phyloP scores from a whole-genome alignment of 2,329 filamentous ascomycete species.

The Aureobasidium sp. region DNA sequence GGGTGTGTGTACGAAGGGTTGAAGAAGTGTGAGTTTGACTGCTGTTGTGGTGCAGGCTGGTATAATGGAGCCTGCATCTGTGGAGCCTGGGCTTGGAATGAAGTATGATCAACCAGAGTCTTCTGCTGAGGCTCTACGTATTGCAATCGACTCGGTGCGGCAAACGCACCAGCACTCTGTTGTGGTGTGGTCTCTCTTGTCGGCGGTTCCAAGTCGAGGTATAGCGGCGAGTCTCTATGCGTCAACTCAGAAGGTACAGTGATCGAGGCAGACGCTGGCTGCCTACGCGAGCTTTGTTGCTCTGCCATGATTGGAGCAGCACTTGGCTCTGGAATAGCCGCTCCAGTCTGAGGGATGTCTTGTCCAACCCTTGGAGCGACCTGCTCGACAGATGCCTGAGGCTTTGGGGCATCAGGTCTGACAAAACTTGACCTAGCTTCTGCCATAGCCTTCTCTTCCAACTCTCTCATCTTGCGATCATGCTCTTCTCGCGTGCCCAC shows the following conservation, averaged over 20 bases:
- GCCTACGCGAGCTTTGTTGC: neutral
- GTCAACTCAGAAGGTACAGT: constrained; percentile 8
- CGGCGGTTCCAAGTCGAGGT: neutral
- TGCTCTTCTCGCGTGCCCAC: constrained; percentile 65
- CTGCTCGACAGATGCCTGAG: neutral
- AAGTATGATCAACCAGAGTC: too few relatives aligned
- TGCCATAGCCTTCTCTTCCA: constrained; percentile 49
- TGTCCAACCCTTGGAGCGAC: neutral
- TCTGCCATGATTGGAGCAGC: neutral
- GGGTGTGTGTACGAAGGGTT: constrained; percentile 16
- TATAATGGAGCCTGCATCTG: neutral
- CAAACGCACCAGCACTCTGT: neutral
- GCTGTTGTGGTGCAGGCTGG: neutral
- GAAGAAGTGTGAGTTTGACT: neutral
- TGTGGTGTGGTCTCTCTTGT: neutral
- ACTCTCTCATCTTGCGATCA: constrained; percentile 43
- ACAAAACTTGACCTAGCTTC: neutral
- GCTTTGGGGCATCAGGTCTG: too few relatives aligned
- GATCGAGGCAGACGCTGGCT: neutral
- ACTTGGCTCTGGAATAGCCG: neutral
- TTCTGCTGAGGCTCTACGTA: neutral
- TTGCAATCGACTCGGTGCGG: neutral
- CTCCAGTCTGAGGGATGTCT: too few relatives aligned
- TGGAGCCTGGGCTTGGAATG: neutral
- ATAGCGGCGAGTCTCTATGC: constrained; percentile 5